Base-by-base conservation (phyloP, 2,329 filamentous ascomycete genomes). In the Epicoccum sorghinum region DNA sequence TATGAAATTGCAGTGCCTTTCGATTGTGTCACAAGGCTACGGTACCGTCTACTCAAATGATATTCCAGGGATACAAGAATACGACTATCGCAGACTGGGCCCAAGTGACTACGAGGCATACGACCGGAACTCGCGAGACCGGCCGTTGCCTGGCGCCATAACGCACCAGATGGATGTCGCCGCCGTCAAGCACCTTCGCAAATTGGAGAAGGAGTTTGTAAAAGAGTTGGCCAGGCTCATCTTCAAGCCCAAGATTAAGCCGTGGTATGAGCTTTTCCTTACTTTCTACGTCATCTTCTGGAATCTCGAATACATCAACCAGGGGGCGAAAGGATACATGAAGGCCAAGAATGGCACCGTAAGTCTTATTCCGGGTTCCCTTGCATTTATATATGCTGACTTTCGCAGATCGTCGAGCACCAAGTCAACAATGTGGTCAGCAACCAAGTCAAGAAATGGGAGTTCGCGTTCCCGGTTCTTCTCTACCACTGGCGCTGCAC, bases 161-260 rank as follows among this genome's bases (percentile, higher is more conserved):
- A 69, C 60, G 23, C 70, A 75, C 36, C 70, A 73, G 47, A 69
- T 73, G 59, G 72, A 75, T 39, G 72, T 75, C 30, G 71, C 69
- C 14, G 64, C 72, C 18, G 58, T 74, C 18, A 72, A 72, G 29
- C 68, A 66, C 29, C 54, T 72, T 7, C 62, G 67, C 37, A 67
- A 69, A 23, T 27, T 72, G 23, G 69, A 74, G 29, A 67, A 66
- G 35, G 35, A 62, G 1, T 70, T 66, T 40, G 57, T 68, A 8
- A 73, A 73, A 46, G 59, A 68, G 41, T 54, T 74, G 9, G 58
- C 60, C 7, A 50, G 60, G 12, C 51, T 60, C n/a, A 70, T 74
- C 22, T 73, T 72, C 59, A 66, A 66, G 27, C 59, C 66, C 3
- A 67, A 63, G 27, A 69, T 71, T 55, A 74, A 74, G 39, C 71